phyloP scores from a whole-genome alignment of 2,329 filamentous ascomycete species.

The Ascocoryne sarcoides region DNA sequence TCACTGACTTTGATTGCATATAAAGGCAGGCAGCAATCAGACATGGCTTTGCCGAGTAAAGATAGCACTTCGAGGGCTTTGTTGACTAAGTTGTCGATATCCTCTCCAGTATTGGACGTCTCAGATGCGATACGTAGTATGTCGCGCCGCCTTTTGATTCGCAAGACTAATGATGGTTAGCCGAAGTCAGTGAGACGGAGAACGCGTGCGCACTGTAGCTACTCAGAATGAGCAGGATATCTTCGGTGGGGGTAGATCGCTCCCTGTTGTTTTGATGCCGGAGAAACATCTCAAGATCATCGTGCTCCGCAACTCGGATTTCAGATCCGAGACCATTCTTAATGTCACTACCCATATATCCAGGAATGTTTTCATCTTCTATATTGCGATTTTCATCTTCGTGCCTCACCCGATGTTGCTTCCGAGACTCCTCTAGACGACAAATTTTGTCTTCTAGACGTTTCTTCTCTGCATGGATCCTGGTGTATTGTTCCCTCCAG shows the following conservation, averaged over 20 bases:
- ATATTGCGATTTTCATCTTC: no score
- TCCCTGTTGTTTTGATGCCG: no score
- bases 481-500: conserved; percentile 23
- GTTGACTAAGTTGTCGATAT: conserved; percentile 12
- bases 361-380: no score
- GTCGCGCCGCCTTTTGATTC: conserved; percentile 7
- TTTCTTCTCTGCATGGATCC: conserved; percentile 17
- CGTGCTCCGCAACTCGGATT: no score
- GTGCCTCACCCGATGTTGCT: neutral
- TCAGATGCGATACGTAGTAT: conserved; percentile 4
- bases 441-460: conserved; percentile 17
- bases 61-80: conserved; percentile 8
- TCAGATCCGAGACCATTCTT: no score
- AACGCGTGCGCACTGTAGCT: conserved; percentile 8
- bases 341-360: no score
- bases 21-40: conserved; percentile 14
- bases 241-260: conserved; percentile 3
- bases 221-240: conserved; percentile 10
- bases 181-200: neutral
- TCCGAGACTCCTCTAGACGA: conserved; percentile 11
- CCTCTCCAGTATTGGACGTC: conserved; percentile 9
- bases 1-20: conserved; percentile 6
- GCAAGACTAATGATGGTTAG: conserved; percentile 11
- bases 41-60: conserved; percentile 11
- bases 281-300: no score